phyloP scores from a whole-genome alignment of 306 rosid genomes.

The Pachyrhizus erosus region DNA sequence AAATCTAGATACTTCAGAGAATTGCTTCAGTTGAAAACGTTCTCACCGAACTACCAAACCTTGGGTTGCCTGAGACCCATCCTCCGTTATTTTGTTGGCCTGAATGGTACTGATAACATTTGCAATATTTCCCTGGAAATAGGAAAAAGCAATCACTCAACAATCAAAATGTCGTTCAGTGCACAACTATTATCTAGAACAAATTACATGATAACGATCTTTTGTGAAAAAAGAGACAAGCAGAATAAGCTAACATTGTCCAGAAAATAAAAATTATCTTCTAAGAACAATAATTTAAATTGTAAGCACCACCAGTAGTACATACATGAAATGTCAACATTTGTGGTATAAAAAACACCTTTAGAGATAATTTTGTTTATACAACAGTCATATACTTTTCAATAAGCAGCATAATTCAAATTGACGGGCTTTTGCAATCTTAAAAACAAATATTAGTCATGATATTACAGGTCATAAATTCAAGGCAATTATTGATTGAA shows the following conservation, averaged over 20 bases:
- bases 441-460: background rate
- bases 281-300: background rate
- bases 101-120: slow-evolving; percentile 82
- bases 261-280: background rate
- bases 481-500: background rate
- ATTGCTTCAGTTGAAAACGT: background rate
- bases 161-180: background rate
- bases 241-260: background rate
- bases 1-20: slow-evolving; percentile 36
- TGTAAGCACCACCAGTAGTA: background rate
- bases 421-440: slow-evolving; percentile 9
- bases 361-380: background rate
- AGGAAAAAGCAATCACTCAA: slow-evolving; percentile 3
- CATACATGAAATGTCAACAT: background rate
- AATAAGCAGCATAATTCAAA: slow-evolving; percentile 1
- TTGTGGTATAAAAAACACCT: background rate
- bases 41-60: slow-evolving; percentile 75
- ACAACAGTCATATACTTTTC: background rate
- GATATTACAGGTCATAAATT: background rate
- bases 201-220: background rate
- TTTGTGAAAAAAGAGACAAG: background rate
- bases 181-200: background rate
- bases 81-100: slow-evolving; percentile 72
- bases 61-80: slow-evolving; percentile 74
- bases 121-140: slow-evolving; percentile 73